A percentile compares a stretch with the other conserved stretches of the same genome.
phyloP scores from a whole-genome alignment of 23 red algal species.

The Agarophyton chilense region DNA sequence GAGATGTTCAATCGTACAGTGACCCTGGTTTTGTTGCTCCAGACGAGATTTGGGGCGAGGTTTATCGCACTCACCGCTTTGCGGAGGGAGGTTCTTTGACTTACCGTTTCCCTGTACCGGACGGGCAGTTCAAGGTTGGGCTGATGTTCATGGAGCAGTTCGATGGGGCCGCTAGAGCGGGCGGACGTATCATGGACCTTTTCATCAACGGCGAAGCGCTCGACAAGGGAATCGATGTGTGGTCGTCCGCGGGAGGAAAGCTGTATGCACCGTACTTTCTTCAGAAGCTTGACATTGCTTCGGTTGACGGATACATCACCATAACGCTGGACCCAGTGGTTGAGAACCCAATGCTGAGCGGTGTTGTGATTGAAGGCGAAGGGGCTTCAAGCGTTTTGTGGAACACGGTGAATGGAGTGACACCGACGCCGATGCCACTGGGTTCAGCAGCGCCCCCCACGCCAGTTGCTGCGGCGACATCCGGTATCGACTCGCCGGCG shows the following conservation, averaged over 20 bases:
- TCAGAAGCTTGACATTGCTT: conserved; percentile 38
- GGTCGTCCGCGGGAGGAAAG: conserved; percentile 42
- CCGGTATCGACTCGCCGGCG: background rate
- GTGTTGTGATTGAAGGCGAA: conserved; percentile 41
- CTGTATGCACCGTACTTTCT: conserved; percentile 59
- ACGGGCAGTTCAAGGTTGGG: conserved; percentile 28
- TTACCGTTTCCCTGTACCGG: conserved; percentile 48
- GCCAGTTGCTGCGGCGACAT: background rate
- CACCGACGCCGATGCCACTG: background rate
- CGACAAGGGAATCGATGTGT: conserved; percentile 44
- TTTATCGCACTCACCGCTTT: conserved; percentile 50
- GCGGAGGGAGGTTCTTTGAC: conserved; percentile 38
- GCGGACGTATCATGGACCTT: conserved; percentile 49
- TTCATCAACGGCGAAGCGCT: conserved; percentile 41
- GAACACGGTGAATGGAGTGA: conserved; percentile 22
- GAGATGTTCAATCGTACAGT: background rate
- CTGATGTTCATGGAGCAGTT: conserved; percentile 63
- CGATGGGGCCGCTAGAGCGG: conserved; percentile 30
- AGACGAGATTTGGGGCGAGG: conserved; percentile 26
- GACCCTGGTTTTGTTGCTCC: conserved; percentile 13
- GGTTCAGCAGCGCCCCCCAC: background rate
- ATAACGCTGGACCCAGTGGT: conserved; percentile 42
- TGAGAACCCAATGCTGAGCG: conserved; percentile 60
- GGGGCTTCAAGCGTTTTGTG: conserved; percentile 43
- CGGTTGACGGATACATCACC: conserved; percentile 42